These are phyloP conservation scores for Dianthus caryophyllus DNA, from an alignment of 148 eudicot genomes.

Conservation along the genomic window DNA sequence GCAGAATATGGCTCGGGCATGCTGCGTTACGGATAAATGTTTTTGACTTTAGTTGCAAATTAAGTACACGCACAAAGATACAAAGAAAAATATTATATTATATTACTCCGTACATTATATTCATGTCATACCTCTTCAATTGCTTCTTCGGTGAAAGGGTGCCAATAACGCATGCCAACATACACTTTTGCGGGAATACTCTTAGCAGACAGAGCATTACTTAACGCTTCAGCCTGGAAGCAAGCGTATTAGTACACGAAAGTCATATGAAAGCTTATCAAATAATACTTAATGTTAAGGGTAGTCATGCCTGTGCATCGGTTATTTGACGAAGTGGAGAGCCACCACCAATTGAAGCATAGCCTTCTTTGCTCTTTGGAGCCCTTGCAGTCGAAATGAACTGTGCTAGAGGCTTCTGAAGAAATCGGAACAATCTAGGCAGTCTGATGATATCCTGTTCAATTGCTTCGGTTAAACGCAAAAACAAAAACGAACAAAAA, in stretches of 20 bases:
- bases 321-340: conserved; percentile 93
- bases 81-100: too few relatives aligned
- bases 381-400: conserved; percentile 87
- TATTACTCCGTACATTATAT: too few relatives aligned
- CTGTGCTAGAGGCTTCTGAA: conserved; percentile 93
- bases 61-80: neutral
- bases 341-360: conserved; percentile 99
- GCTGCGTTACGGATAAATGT: neutral
- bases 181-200: conserved; percentile 89
- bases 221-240: conserved; percentile 76
- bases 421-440: conserved; percentile 87
- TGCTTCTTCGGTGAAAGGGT: conserved; percentile 99
- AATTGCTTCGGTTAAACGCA: conserved; percentile 26
- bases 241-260: conserved; percentile 1
- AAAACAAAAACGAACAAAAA: conserved; percentile 13
- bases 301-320: conserved; percentile 78
- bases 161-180: conserved; percentile 99
- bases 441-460: conserved; percentile 93
- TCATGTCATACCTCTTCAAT: conserved; percentile 68
- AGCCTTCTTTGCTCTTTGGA: conserved; percentile 98
- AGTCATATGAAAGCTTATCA: neutral
- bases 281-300: conserved; percentile 1
- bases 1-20: neutral
- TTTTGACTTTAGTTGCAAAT: neutral
- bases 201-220: conserved; percentile 67